Conservation (phyloP, 495 filamentous ascomycete species). For the Xylona heveae region DNA sequence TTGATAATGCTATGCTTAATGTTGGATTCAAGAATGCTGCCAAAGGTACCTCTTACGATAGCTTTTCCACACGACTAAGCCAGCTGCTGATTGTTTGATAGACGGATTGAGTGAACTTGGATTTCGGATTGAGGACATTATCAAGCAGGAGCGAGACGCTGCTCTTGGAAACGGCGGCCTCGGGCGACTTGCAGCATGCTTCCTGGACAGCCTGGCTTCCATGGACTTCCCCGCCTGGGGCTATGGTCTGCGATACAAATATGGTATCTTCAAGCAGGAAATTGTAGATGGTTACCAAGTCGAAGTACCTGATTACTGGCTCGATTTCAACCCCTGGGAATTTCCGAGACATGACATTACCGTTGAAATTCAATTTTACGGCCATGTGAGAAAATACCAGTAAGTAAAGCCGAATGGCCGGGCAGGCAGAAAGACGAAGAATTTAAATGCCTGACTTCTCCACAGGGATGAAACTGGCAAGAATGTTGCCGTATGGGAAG, state of each 20-base stretch:
- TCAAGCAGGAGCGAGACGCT: constrained; percentile 87
- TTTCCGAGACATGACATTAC: constrained; percentile 88
- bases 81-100: constrained; percentile 10
- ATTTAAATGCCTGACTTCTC: not conserved
- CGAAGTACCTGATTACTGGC: constrained; percentile 95
- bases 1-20: constrained; percentile 98
- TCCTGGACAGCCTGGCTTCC: constrained; percentile 86
- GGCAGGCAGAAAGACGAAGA: not conserved
- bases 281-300: constrained; percentile 95
- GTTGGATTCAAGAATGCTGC: constrained; percentile 72
- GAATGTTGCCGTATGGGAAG: constrained; percentile 54
- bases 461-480: constrained; percentile 53
- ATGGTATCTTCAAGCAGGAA: constrained; percentile 99
- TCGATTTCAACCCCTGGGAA: constrained; percentile 98
- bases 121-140: constrained; percentile 92
- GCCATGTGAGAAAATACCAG: constrained; percentile 48
- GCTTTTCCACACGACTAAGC: not conserved
- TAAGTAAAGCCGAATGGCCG: constrained; percentile 12
- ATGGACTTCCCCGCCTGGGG: constrained; percentile 94
- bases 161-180: constrained; percentile 92
- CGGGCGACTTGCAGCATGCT: constrained; percentile 85
- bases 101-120: constrained; percentile 74
- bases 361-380: constrained; percentile 93
- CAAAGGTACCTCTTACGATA: constrained; percentile 28
- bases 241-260: constrained; percentile 75